Conservation (phyloP, 176 grass and related monocot genomes). For the Oryza meyeriana region DNA sequence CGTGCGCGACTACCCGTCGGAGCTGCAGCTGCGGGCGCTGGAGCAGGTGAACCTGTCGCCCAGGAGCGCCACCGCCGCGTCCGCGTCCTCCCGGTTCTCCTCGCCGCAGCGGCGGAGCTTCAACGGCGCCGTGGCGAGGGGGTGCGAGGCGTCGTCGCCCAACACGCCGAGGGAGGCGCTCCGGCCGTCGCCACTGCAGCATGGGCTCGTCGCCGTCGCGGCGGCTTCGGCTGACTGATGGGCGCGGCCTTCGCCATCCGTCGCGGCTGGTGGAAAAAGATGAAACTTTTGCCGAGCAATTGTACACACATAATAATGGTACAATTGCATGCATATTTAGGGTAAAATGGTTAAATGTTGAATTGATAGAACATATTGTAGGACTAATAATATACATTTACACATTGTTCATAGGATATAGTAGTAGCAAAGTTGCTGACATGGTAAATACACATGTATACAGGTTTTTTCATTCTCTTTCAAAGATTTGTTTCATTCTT, state of each 20-base stretch:
- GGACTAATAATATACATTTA: slow-evolving; percentile 8
- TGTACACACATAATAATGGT: background rate
- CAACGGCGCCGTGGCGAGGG: background rate
- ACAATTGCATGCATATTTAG: background rate
- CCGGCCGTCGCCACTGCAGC: slow-evolving; percentile 38
- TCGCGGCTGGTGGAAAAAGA: background rate
- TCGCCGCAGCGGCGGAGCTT: slow-evolving; percentile 37
- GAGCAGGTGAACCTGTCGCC: slow-evolving; percentile 83
- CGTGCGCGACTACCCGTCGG: slow-evolving; percentile 81
- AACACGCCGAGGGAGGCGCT: slow-evolving; percentile 32
- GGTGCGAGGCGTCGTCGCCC: background rate
- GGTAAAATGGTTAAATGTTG: too few species aligned
- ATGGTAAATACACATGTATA: too few species aligned
- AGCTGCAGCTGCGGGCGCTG: slow-evolving; percentile 71
- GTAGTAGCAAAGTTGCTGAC: too few species aligned
- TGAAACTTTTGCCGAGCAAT: background rate
- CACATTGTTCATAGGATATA: background rate
- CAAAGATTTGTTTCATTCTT: too few species aligned
- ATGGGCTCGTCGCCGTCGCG: background rate
- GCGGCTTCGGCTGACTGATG: slow-evolving; percentile 5
- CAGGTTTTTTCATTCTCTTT: too few species aligned
- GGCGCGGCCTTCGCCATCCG: background rate
- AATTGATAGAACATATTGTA: background rate
- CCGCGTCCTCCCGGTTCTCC: slow-evolving; percentile 33
- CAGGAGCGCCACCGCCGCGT: background rate